Conservation (phyloP, 2,329 filamentous ascomycete species). For the Fusarium sp. region DNA sequence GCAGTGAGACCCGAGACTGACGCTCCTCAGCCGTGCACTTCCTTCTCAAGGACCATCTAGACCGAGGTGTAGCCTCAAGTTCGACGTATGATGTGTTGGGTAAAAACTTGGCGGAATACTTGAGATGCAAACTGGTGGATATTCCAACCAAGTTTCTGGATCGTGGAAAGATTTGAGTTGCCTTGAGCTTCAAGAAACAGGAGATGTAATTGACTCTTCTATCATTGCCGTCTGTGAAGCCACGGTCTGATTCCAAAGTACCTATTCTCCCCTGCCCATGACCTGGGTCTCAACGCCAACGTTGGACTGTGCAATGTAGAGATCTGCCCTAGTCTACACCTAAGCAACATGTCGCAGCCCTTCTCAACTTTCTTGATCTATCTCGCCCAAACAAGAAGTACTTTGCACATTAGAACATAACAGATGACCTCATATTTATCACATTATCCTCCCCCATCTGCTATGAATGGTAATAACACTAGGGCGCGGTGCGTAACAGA, state of each 20-base stretch:
- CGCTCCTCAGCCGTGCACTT: conserved; percentile 47
- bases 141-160: conserved; percentile 56
- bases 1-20: neutral
- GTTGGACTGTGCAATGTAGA: neutral
- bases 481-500: too few species aligned
- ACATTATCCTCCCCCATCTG: neutral
- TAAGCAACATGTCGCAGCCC: neutral
- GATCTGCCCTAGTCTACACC: neutral
- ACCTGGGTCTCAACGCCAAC: neutral
- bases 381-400: neutral
- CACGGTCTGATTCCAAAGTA: neutral
- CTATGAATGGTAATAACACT: too few species aligned
- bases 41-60: conserved; percentile 59
- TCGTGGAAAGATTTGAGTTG: conserved; percentile 47
- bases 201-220: neutral
- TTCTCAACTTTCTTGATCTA: neutral
- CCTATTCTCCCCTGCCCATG: neutral
- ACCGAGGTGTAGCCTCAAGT: conserved; percentile 51
- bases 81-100: conserved; percentile 54
- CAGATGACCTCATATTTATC: neutral
- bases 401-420: neutral
- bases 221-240: neutral
- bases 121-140: conserved; percentile 56
- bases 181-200: neutral
- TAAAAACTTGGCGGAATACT: conserved; percentile 58